Evolutionary conservation across 2,329 filamentous ascomycete species (phyloP), one percentile per base, ranked within the genome.

Genomic region (Aspergillus phoenicis): DNA sequence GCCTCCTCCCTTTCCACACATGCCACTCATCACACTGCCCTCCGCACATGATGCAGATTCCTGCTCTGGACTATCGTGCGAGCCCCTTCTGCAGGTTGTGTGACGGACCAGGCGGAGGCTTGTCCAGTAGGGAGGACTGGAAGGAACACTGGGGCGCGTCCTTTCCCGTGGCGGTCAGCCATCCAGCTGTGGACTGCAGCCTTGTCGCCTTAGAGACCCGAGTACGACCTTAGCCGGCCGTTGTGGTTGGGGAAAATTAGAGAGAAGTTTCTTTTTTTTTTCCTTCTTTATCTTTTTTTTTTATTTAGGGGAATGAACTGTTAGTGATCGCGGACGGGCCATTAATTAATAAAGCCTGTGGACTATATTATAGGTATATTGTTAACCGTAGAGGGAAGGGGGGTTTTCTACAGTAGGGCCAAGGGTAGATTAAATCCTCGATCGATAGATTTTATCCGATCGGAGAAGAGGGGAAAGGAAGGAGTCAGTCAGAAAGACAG

Each of bases 101-200:
- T 30, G 24, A 55, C 52, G 24, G 52, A 45, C 36, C 38, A 41
- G 41, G 52, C 26, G 41, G 52, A 30, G 17, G 39, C 28, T 24
- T 43, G 24, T 43, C 52, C 52, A 55, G 52, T 45, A 55, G 38
- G 38, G 52, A 41, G 38, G 36, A 55, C 22, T 55, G 52, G 52
- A 55, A 43, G 24, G 24, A 26, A 47, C 39, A 8, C 15, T 45
- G 38, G 26, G 39, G 41, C 38, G 41, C 38, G 41, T 45, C 41
- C 52, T 41, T 41, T 55, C 41, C 52, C 52, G 52, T 45, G 52
- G 52, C 52, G 52, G 52, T 55, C 52, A 55, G 39, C 38, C 39
- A 45, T 55, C 52, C 20, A 53, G 24, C 30, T 20, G 38, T 33
- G 38, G 38, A 45, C 52, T 30, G 52, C 55, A 61, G 48, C 45